Evolutionary conservation across 2,329 filamentous ascomycete species (phyloP), one percentile per base, ranked within the genome.

Genomic region (Epichloe festucae): DNA sequence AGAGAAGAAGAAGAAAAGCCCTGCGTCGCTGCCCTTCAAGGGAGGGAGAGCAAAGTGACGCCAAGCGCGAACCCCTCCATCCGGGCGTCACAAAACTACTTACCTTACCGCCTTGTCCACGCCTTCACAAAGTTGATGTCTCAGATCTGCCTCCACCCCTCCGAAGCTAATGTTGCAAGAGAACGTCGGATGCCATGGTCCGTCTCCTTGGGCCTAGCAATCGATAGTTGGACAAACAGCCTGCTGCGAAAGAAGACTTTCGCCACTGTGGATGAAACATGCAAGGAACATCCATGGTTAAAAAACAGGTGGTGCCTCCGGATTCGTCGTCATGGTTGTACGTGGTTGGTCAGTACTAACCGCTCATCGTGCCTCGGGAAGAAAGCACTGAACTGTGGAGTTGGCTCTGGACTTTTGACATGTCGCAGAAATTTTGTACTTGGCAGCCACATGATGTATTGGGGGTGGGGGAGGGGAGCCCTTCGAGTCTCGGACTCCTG

Each of bases 201-300:
- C 31, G 10, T 31, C 31, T 11, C 11, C 31, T 7, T 1, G 11
- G 19, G 12, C 21, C 41, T 43, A 19, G n/a, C 19, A 12, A 5
- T 43, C 19, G 21, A 43, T 43, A 43, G 41, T 43, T 43, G 41
- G 19, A 17, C 19, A 43, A 43, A 23, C 14, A 19, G 41, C 41
- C 41, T 12, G 41, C 41, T 43, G 41, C 41, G 3, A 21, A 31
- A 31, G 31, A 8, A 43, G 41, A 14, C 10, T 21, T 43, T 38
- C 36, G 34, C 34, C 46, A 39, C 46, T 47, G 46, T 38, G 46
- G 46, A 47, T 19, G 7, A n/a, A 12, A 40, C 17, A 35, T 41
- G 47, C 51, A 47, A 46, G 51, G 47, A 50, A 50, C 51, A 50
- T 50, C 43, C 51, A 53, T 47, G 47, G 34, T 50, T 5, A 8